phyloP scores from a whole-genome alignment of 441 rosid species.

The Gossypium gossypioides region DNA sequence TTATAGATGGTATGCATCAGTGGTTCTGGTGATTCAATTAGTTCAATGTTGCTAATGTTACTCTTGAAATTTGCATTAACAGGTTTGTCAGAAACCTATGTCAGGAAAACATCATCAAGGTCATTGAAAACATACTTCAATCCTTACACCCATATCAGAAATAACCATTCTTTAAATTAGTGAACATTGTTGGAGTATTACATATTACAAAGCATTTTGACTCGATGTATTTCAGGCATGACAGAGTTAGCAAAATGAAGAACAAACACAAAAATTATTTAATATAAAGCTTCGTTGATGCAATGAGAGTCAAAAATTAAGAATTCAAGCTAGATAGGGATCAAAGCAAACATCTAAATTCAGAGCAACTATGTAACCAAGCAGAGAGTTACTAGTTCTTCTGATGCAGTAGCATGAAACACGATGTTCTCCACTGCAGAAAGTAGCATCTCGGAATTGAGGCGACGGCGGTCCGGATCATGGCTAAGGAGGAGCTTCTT shows the following conservation, averaged over 20 bases:
- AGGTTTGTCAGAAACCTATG: conserved; percentile 30
- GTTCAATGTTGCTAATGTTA: conserved; percentile 29
- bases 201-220: neutral
- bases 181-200: neutral
- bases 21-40: conserved; percentile 37
- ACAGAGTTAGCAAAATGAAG: neutral
- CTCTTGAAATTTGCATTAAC: conserved; percentile 18
- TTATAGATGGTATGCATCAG: conserved; percentile 35
- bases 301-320: neutral
- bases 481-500: conserved; percentile 49
- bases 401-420: conserved; percentile 28
- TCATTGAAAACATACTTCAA: neutral
- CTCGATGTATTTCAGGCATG: neutral
- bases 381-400: conserved; percentile 23
- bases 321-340: neutral
- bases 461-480: conserved; percentile 64
- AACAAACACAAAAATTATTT: neutral
- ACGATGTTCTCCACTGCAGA: conserved; percentile 48
- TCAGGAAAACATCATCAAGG: conserved; percentile 5
- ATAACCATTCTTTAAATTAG: neutral
- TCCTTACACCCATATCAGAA: neutral
- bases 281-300: neutral
- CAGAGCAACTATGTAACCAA: neutral
- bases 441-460: conserved; percentile 54
- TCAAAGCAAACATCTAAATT: neutral